Evolutionary conservation across 352 stramenopile species (phyloP).

Genomic region (Halophytophthora polymorphica): DNA sequence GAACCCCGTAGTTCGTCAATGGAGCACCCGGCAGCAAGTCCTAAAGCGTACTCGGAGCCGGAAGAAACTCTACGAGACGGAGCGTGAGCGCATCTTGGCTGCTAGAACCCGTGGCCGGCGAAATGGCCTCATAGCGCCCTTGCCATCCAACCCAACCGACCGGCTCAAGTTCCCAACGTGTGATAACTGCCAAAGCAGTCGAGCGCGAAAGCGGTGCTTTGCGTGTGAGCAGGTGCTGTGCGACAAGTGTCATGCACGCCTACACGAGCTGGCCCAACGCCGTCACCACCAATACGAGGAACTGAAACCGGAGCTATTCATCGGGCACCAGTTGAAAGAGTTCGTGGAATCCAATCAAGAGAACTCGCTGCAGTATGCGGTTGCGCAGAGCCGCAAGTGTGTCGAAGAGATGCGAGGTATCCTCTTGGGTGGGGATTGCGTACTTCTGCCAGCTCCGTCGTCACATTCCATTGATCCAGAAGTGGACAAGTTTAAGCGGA

Average conservation of each 20-base stretch:
- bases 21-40: conserved; percentile 31
- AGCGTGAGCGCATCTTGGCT: conserved; percentile 39
- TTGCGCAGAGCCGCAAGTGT: conserved; percentile 25
- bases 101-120: conserved; percentile 34
- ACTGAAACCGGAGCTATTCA: conserved; percentile 25
- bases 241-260: conserved; percentile 53
- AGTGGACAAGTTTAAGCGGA: conserved; percentile 45
- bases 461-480: conserved; percentile 26
- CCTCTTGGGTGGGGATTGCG: conserved; percentile 11
- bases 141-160: conserved; percentile 27
- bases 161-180: conserved; percentile 45
- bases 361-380: conserved; percentile 18
- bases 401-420: conserved; percentile 28
- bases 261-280: conserved; percentile 51
- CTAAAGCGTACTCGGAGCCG: conserved; percentile 31
- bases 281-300: conserved; percentile 54
- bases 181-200: conserved; percentile 43
- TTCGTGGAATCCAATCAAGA: conserved; percentile 22
- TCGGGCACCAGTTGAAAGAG: conserved; percentile 20
- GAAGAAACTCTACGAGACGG: conserved; percentile 31
- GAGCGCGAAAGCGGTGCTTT: conserved; percentile 47
- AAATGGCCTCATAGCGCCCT: conserved; percentile 57
- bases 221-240: conserved; percentile 58
- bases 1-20: conserved; percentile 29
- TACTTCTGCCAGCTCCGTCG: background rate